A percentile compares a stretch with the other conserved stretches of the same genome.
Evolutionary conservation across 192 early-diverging fungal genomes (phyloP).

Genomic region (Phlyctochytrium planicorne): DNA sequence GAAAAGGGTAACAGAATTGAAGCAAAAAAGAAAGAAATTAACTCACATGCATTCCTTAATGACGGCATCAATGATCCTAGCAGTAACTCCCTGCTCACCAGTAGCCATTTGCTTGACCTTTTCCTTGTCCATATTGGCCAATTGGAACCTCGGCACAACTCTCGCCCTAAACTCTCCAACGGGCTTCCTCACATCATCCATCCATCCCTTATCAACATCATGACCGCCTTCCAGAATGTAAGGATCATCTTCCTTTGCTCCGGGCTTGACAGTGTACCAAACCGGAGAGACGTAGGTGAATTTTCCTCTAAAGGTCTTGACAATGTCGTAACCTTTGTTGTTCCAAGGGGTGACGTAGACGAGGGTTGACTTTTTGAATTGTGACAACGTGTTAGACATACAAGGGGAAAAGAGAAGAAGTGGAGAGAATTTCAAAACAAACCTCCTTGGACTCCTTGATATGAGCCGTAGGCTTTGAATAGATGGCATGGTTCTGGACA

Average conservation of each 20-base stretch:
- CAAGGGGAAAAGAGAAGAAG: too few relatives aligned
- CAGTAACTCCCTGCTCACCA: not conserved
- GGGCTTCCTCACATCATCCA: conserved; percentile 22
- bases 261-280: conserved; percentile 26
- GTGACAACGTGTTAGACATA: too few relatives aligned
- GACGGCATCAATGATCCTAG: not conserved
- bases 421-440: too few relatives aligned
- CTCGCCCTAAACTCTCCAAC: conserved; percentile 5
- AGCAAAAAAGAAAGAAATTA: too few relatives aligned
- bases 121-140: conserved; percentile 8
- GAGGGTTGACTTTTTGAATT: conserved; percentile 11
- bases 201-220: conserved; percentile 29
- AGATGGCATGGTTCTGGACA: not conserved
- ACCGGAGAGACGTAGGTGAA: conserved; percentile 29
- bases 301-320: conserved; percentile 29
- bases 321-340: conserved; percentile 30
- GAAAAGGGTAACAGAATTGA: too few relatives aligned
- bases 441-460: not conserved
- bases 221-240: conserved; percentile 18
- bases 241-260: not conserved
- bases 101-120: conserved; percentile 5
- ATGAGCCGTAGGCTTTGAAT: not conserved
- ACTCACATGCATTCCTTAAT: conserved; percentile 22
- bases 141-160: conserved; percentile 26
- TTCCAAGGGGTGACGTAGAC: conserved; percentile 34